Evolutionary conservation across 768 basidiomycete species (phyloP).

Genomic region (Gelatoporia subvermispora): DNA sequence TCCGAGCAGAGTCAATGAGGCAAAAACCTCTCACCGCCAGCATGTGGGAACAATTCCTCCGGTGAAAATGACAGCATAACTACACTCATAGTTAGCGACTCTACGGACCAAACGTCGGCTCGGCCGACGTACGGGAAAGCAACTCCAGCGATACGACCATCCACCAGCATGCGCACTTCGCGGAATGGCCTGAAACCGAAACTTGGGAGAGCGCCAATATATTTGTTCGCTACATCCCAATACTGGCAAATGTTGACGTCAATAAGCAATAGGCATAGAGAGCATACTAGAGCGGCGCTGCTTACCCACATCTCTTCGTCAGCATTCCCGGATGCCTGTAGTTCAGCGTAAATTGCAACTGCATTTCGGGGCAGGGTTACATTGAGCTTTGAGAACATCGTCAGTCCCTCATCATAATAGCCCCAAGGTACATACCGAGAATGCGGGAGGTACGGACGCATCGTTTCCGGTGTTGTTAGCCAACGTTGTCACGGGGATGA

Average conservation of each 20-base stretch:
- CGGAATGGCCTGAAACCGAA: conserved; percentile 53
- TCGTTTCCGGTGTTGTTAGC: conserved; percentile 60
- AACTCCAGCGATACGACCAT: conserved; percentile 49
- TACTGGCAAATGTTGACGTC: conserved; percentile 39
- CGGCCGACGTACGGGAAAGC: conserved; percentile 59
- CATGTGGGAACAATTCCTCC: conserved; percentile 67
- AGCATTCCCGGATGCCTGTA: conserved; percentile 64
- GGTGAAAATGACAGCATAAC: conserved; percentile 51
- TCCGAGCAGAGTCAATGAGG: background rate
- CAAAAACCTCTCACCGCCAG: conserved; percentile 48
- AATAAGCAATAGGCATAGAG: too few relatives aligned
- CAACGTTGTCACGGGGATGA: conserved; percentile 67
- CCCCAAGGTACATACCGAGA: conserved; percentile 44
- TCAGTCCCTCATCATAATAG: background rate
- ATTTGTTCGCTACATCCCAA: conserved; percentile 59
- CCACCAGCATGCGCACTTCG: conserved; percentile 55
- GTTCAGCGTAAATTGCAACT: conserved; percentile 61
- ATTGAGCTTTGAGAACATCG: conserved; percentile 42
- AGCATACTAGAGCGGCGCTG: too few relatives aligned
- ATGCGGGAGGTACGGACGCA: conserved; percentile 70
- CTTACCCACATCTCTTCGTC: conserved; percentile 77
- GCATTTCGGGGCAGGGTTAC: conserved; percentile 71
- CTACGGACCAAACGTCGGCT: conserved; percentile 21
- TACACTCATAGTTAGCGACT: too few relatives aligned
- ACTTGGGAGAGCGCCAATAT: conserved; percentile 47